Evolutionary conservation across 768 basidiomycete species (phyloP).

Genomic region (Panus rudis): DNA sequence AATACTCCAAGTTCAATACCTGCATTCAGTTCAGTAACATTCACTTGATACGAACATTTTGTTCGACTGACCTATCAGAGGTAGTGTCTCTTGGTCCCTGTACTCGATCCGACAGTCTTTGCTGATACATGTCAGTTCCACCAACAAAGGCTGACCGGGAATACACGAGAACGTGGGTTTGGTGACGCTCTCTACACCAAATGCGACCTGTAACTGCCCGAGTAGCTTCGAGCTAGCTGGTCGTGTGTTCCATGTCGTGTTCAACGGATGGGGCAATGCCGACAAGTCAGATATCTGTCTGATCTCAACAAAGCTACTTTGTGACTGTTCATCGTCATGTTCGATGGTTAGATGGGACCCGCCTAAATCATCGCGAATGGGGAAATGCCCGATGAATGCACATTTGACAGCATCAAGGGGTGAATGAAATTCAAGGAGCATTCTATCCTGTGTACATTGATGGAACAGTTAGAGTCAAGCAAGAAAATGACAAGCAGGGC

Average conservation of each 20-base stretch:
- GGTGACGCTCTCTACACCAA: conserved; percentile 4
- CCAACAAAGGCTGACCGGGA: background rate
- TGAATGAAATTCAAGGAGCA: conserved; percentile 5
- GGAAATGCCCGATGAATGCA: conserved; percentile 6
- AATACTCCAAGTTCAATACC: no score
- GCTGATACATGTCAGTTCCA: conserved; percentile 8
- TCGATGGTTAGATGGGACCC: conserved; percentile 11
- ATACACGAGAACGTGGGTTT: conserved; percentile 7
- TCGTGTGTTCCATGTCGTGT: conserved; percentile 8
- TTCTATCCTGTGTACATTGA: conserved; percentile 5
- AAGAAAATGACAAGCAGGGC: background rate
- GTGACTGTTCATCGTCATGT: conserved; percentile 4
- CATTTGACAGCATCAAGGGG: background rate
- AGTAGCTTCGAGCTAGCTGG: background rate
- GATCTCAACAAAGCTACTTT: background rate
- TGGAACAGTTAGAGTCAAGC: background rate
- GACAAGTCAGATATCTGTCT: background rate
- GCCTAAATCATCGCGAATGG: conserved; percentile 5
- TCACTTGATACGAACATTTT: no score
- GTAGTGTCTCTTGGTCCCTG: background rate
- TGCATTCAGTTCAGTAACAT: no score
- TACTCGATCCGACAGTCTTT: conserved; percentile 11
- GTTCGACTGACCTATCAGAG: no score
- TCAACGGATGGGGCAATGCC: background rate
- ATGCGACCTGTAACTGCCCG: conserved; percentile 3